Evolutionary conservation across 2,329 filamentous ascomycete genomes (phyloP), one percentile per base, ranked within the genome.

Genomic region (Trichoderma gracile): DNA sequence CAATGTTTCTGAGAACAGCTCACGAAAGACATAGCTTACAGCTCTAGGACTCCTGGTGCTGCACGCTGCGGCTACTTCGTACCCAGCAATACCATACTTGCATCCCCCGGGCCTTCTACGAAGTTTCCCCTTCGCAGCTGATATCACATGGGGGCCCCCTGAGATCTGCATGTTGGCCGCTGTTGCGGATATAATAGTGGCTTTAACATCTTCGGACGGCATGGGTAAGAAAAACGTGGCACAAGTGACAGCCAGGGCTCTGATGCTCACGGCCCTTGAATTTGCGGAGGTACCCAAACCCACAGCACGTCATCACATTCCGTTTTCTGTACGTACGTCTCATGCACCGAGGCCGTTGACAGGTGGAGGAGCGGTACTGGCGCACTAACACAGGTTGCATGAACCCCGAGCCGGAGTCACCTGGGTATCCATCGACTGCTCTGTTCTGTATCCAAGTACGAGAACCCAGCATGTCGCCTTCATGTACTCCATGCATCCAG

Each of bases 171-270:
- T 5, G 38, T 15, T 43, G 9, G 42, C 33, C 12, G 19, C 38
- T 43, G 14, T 23, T 43, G 42, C 47, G 49, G 49, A 52, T 60
- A 60, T 60, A 60, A 60, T 10, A 7, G 15, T 54, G 49, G 58
- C 49, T 62, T 46, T 62, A 38, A 38, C 25, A n/a, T 15, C 19
- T 38, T 62, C 23, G 14, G 12, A 38, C n/a, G 27, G 38, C 49
- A 23, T 54, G 49, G 43, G 56, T 49, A n/a, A 52, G 49, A 45
- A 54, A 62, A 62, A 62, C 58, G 58, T 62, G 58, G 58, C 58
- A 54, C 58, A 62, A 62, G 49, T 54, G 40, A 54, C 49, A 50
- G 56, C 23, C 56, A 59, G 56, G 56, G 33, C 45, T 49, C 23
- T 30, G 25, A 42, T 46, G 19, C 40, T 49, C 49, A 25, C 43